phyloP scores from a whole-genome alignment of 163 green algal genomes.

The Scenedesmus sp. region DNA sequence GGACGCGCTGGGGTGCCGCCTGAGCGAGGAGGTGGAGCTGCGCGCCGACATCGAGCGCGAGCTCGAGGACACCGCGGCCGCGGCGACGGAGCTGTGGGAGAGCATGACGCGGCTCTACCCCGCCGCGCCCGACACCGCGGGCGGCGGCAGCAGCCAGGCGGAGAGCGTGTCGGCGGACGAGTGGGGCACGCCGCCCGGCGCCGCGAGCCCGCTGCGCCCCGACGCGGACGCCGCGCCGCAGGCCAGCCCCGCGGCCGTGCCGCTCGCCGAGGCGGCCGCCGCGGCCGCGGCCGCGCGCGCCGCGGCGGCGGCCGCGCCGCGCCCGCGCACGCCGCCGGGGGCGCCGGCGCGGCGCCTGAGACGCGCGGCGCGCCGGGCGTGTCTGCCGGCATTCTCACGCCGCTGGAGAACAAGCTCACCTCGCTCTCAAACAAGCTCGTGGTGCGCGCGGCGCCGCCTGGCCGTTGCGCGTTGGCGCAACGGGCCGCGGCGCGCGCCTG shows the following conservation, averaged over 20 bases:
- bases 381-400: slow-evolving; percentile 32
- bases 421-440: slow-evolving; percentile 38
- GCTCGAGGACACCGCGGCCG: slow-evolving; percentile 34
- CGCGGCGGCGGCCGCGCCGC: slow-evolving; percentile 2
- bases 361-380: too few species aligned
- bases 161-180: background rate
- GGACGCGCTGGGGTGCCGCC: background rate
- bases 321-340: too few species aligned
- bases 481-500: too few species aligned
- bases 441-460: background rate
- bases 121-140: background rate
- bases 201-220: slow-evolving; percentile 3
- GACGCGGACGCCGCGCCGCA: too few species aligned
- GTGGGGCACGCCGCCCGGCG: slow-evolving; percentile 22
- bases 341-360: too few species aligned
- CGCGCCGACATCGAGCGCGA: slow-evolving; percentile 19
- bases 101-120: slow-evolving; percentile 34
- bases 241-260: background rate
- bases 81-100: slow-evolving; percentile 35
- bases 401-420: slow-evolving; percentile 27
- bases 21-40: slow-evolving; percentile 15
- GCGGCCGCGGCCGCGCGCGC: slow-evolving; percentile 4
- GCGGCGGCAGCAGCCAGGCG: background rate
- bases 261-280: background rate
- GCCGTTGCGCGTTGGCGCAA: background rate